Percentiles rank a stretch among this genome's conserved stretches.
Conservation (phyloP, 257 asterid genomes). For the Plantago ovata region DNA sequence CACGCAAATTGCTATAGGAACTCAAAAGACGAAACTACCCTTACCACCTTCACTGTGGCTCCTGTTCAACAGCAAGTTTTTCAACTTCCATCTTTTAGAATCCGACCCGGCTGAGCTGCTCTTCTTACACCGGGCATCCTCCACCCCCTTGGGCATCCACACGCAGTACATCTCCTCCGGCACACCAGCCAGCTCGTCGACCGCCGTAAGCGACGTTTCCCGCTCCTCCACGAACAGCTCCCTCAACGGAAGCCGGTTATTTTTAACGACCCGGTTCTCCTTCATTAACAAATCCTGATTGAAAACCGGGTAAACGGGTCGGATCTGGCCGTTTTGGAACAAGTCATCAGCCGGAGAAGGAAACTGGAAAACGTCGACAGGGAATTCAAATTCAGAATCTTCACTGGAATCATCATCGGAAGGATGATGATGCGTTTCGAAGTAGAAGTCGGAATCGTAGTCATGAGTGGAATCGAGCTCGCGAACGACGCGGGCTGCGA, state of each 20-base stretch:
- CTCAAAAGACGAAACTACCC: constrained; percentile 29
- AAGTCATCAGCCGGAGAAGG: constrained; percentile 57
- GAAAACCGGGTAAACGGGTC: constrained; percentile 57
- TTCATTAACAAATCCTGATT: constrained; percentile 27
- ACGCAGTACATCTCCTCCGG: constrained; percentile 50
- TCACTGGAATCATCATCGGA: constrained; percentile 18
- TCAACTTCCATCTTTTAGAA: constrained; percentile 47
- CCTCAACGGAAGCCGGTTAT: constrained; percentile 44
- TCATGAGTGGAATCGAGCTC: constrained; percentile 37
- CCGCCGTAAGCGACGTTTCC: constrained; percentile 33
- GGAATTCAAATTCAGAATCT: constrained; percentile 41
- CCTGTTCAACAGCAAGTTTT: constrained; percentile 32
- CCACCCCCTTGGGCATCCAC: constrained; percentile 48
- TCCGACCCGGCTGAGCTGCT: constrained; percentile 44
- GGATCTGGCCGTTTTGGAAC: constrained; percentile 68
- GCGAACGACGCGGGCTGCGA: constrained; percentile 46
- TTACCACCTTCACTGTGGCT: constrained; percentile 51
- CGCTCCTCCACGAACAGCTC: constrained; percentile 44
- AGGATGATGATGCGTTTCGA: constrained; percentile 6
- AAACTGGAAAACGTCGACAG: constrained; percentile 24
- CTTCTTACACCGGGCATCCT: constrained; percentile 33
- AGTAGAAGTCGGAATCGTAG: constrained; percentile 28
- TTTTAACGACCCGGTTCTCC: constrained; percentile 5
- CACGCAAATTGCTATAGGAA: background rate
- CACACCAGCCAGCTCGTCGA: constrained; percentile 44